These are phyloP conservation scores for Hyphodiscus sp. DNA, from an alignment of 2,329 filamentous ascomycete genomes.

Conservation along the genomic window DNA sequence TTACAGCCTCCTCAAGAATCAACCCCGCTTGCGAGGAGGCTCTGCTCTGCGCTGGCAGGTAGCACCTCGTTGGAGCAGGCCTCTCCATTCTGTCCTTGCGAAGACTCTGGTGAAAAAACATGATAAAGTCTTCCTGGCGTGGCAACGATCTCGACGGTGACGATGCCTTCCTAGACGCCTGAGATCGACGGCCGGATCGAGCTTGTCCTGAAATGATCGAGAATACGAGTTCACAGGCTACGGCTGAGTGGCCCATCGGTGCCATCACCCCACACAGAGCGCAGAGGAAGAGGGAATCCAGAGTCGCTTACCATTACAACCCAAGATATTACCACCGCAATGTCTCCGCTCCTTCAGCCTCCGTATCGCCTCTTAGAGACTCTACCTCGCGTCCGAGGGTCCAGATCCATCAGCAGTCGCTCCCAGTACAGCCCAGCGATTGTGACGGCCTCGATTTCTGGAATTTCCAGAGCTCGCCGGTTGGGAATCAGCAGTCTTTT, in stretches of 20 bases:
- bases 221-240: slow-evolving; percentile 6
- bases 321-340: slow-evolving; percentile 3
- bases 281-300: slow-evolving; percentile 16
- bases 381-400: background rate
- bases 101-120: background rate
- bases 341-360: background rate
- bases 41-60: background rate
- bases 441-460: background rate
- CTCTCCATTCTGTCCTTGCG: background rate
- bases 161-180: background rate
- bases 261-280: slow-evolving; percentile 7
- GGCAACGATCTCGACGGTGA: background rate
- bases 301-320: slow-evolving; percentile 12
- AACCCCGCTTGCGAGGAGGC: background rate
- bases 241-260: slow-evolving; percentile 3
- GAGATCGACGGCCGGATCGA: background rate
- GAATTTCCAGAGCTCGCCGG: background rate
- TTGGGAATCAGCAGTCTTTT: background rate
- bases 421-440: background rate
- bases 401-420: background rate
- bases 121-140: background rate
- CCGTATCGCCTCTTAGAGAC: background rate
- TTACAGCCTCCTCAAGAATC: background rate
- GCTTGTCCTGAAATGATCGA: slow-evolving; percentile 10
- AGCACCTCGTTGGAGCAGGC: background rate